Conservation (phyloP, 2,329 filamentous ascomycete genomes). For the Ophiostoma australiae region DNA sequence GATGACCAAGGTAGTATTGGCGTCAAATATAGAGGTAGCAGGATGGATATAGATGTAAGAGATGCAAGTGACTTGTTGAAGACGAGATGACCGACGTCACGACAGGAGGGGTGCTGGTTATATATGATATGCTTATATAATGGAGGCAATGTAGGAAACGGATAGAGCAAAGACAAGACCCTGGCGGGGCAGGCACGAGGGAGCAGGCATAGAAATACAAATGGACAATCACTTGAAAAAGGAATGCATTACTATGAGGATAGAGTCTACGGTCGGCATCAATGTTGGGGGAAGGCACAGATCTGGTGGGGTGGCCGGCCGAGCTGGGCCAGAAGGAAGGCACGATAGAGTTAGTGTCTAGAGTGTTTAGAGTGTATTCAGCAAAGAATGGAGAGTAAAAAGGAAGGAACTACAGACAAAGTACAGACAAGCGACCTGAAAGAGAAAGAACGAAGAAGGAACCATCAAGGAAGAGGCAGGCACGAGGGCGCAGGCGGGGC, state of each 20-base stretch:
- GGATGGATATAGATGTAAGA: neutral
- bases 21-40: neutral
- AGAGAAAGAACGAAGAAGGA: constrained; percentile 5
- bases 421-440: neutral
- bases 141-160: neutral
- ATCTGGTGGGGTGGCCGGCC: constrained; percentile 10
- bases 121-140: neutral
- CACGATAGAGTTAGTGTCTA: neutral
- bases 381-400: neutral
- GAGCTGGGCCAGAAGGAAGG: neutral
- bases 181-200: constrained; percentile 20
- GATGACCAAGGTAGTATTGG: neutral
- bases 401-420: neutral
- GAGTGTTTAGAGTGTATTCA: neutral
- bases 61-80: neutral
- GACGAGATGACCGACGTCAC: neutral
- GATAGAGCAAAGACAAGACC: constrained; percentile 9
- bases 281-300: neutral
- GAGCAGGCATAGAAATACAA: constrained; percentile 18
- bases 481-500: constrained; percentile 18
- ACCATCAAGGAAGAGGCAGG: neutral
- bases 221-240: neutral
- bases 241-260: neutral
- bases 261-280: neutral
- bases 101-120: neutral